Base-by-base conservation (phyloP, 768 basidiomycete genomes). In the Mycena kentingensis region DNA sequence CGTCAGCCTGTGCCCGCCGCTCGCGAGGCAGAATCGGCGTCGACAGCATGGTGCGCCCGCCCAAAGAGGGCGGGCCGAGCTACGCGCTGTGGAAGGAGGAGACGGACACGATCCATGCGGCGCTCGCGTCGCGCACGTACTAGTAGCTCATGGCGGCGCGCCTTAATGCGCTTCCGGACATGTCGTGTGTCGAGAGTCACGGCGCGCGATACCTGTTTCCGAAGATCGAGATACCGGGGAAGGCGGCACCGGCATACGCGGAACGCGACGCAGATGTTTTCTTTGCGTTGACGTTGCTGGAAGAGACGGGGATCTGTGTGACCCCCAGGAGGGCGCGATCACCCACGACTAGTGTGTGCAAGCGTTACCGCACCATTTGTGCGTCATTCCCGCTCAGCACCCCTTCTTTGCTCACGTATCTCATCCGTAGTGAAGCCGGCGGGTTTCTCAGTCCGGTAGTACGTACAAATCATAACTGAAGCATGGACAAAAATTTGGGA, bases 151-250 rank as follows among this genome's bases (percentile, higher is more conserved):
- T 98, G 88, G 80, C 87, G 11, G 71, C 75, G 42, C 79, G 90
- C n/a, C 82, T 98, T 64, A 90, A 91, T 67, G 69, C 76, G 31
- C 81, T 96, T 26, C 81, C 87, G 3, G 94, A 96, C n/a, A 86
- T 96, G 49, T 87, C 85, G 12, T 98, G 95, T 67, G 91, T 93
- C 51, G 76, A 88, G 65, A 88, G 89, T 0, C 88, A 95, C 11
- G 95, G 95, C 3, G 94, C 96, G 13, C 77, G 98, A 63, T 99
- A 99, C 72, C 79, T 99, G 38, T 98, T 86, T 77, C 97, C 96
- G 5, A 79, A 77, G 65, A 87, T 98, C 61, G 73, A 77, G 38
- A 77, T 99, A 42, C 84, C 93, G 6, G 63, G 77, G 15, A 82
- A 80, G 60, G 95, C 92, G 3, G 72, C 87, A 26, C 69, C 76